Base-by-base conservation (phyloP, 345 rosid species). In the Ricinus communis region DNA sequence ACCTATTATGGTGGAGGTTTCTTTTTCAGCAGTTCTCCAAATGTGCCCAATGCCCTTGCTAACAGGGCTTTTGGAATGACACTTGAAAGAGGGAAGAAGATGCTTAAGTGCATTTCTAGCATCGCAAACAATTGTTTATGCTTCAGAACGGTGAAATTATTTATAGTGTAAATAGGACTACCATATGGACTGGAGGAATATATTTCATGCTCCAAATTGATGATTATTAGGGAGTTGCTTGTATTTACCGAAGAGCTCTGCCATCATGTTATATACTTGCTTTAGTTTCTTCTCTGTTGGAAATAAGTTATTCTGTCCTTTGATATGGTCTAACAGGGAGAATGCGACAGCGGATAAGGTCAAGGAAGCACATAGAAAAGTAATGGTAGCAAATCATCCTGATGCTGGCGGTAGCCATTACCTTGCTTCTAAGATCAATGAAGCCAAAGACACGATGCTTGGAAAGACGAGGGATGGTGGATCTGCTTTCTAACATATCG, bases 371-470 rank as follows among this genome's bases (percentile, higher is more conserved):
- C 97, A 93, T 68, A 82, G 93, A 82, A 88, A 62, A 82, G 97
- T 88, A 24, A 90, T 93, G 97, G 94, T 89, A 22, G 98, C 98
- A 56, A 91, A 91, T 83, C 96, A 88, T 76, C 97, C 94, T 1
- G 97, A 89, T 77, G 94, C 96, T 0, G 98, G 97, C 40, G 98
- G 97, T 46, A 89, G 98, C 79, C 93, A 93, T 80, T 93, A 85
- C 84, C 81, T 93, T 7, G 97, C 96, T 15, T 91, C 97, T n/a
- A 93, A 91, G 77, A 88, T 91, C 71, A 93, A 91, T 19, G 98
- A 93, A 83, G 97, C 96, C 41, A 89, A 89, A 76, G 96, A 91
- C 21, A 78, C 87, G 50, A 85, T 93, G 94, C 93, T 87, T 8
- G 96, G 96, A 16, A 93, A 88, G 82, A 82, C 85, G 8, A 84